Percentiles rank a stretch among this genome's conserved stretches.
These are phyloP conservation scores for Exophiala mesophila DNA, from an alignment of 2,329 filamentous ascomycete genomes.

Conservation along the genomic window DNA sequence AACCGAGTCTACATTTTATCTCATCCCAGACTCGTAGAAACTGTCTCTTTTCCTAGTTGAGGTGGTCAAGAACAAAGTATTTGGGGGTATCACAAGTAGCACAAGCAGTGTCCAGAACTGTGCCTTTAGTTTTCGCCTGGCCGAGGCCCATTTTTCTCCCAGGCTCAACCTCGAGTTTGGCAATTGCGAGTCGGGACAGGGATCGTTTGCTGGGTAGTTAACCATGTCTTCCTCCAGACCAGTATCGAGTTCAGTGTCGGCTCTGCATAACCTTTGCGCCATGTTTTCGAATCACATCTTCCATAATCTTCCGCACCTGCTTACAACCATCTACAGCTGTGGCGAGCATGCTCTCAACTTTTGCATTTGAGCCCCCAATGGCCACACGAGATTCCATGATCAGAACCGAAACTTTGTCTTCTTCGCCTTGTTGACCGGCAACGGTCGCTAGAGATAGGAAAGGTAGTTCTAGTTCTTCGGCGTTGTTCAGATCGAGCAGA, in stretches of 20 bases:
- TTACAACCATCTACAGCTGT: conserved; percentile 90
- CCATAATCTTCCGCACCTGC: conserved; percentile 74
- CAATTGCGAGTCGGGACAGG: too few species aligned
- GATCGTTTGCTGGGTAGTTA: too few species aligned
- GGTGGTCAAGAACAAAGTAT: too few species aligned
- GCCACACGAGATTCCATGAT: conserved; percentile 88
- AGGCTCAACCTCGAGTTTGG: too few species aligned
- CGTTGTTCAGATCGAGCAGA: conserved; percentile 40
- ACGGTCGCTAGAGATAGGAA: conserved; percentile 81
- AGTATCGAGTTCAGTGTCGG: neutral
- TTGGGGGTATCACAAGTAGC: too few species aligned
- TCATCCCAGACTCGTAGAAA: too few species aligned
- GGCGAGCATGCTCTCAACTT: conserved; percentile 87
- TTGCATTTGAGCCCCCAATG: conserved; percentile 46
- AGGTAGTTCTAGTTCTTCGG: conserved; percentile 68
- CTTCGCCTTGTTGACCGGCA: conserved; percentile 57
- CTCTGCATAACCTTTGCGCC: conserved; percentile 22
- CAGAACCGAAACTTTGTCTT: conserved; percentile 64
- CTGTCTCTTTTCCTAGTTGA: too few species aligned
- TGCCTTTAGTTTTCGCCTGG: too few species aligned
- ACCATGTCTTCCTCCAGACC: too few species aligned
- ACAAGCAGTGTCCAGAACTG: too few species aligned
- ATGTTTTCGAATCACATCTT: conserved; percentile 58
- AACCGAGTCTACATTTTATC: too few species aligned
- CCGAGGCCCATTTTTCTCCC: too few species aligned